phyloP scores from a whole-genome alignment of 2,329 filamentous ascomycete genomes.

The Dactylellina parvicollis region DNA sequence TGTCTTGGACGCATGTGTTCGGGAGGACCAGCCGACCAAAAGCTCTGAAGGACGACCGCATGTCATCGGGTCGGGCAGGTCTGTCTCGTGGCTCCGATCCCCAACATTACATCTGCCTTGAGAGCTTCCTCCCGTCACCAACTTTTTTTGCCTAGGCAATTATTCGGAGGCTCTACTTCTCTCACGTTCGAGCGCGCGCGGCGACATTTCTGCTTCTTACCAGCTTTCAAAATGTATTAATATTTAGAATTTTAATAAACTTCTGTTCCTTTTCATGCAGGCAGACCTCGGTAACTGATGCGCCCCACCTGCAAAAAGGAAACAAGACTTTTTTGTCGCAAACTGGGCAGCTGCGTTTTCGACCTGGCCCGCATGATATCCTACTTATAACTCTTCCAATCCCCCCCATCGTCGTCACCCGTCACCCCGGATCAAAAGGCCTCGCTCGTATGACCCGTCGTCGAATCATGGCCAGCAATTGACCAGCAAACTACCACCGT shows the following conservation, averaged over 20 bases:
- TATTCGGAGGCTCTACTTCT: too few relatives aligned
- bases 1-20: conserved; percentile 45
- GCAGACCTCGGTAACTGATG: conserved; percentile 44
- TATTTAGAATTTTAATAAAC: neutral
- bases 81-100: conserved; percentile 46
- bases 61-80: conserved; percentile 37
- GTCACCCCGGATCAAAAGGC: conserved; percentile 7
- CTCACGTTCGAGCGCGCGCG: too few relatives aligned
- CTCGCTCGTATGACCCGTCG: conserved; percentile 34
- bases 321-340: conserved; percentile 33
- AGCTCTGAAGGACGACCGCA: neutral
- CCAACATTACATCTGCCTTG: conserved; percentile 9
- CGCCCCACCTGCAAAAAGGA: conserved; percentile 24
- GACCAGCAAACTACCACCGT: conserved; percentile 7
- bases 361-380: conserved; percentile 13
- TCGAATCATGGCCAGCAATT: conserved; percentile 34
- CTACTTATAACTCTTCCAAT: neutral
- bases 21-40: conserved; percentile 28
- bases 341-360: conserved; percentile 43
- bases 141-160: neutral
- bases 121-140: neutral
- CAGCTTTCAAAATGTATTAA: neutral
- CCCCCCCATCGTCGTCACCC: neutral
- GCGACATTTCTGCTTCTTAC: neutral
- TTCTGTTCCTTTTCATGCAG: conserved; percentile 13